Base-by-base conservation (phyloP, 2,329 filamentous ascomycete species). In the Apiospora koreana region DNA sequence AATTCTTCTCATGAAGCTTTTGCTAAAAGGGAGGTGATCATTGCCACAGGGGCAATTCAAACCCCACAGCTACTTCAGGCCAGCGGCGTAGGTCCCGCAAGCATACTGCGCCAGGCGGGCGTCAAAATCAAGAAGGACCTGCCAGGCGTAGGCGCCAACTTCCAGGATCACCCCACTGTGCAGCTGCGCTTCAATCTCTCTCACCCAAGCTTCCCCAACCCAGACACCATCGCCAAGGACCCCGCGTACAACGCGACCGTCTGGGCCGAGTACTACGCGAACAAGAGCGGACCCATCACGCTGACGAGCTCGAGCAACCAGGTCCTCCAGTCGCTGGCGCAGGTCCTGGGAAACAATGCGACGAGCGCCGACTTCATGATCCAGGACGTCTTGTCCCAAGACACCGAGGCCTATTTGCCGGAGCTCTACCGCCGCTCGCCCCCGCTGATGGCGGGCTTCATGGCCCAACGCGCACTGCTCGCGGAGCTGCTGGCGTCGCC, bases 121-220 rank as follows among this genome's bases (percentile, higher is more conserved):
- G 70, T 65, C 41, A 62, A 71, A 0, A 41, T 71, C 12, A 46
- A 74, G 14, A 54, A 71, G 14, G 66, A 75, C 14, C 48, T 73
- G 2, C 69, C 74, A 0, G 71, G 65, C 0, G 71, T 76, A 10
- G 75, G 75, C 1, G 72, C 75, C 14, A 75, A 75, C 35, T 73
- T 75, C 1, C 73, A 76, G 21, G 74, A 77, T 45, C 75, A 76
- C 64, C 67, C 66, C 10, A 72, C 72, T 14, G 72, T 71, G 23
- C 68, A 54, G 14, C 69, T 73, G 50, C 65, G 69, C 5, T 74
- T 72, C 10, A 72, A 68, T 25, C 43, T 41, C 0, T 68, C 72
- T 3, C 65, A 46, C 12, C 21, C 48, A 31, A 45, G 45, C 45
- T 73, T 43, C 45, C 70, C 38, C 16, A 65, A 65, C 48, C 70